phyloP scores from a whole-genome alignment of 148 eudicot genomes.

The Cornus suecica region DNA sequence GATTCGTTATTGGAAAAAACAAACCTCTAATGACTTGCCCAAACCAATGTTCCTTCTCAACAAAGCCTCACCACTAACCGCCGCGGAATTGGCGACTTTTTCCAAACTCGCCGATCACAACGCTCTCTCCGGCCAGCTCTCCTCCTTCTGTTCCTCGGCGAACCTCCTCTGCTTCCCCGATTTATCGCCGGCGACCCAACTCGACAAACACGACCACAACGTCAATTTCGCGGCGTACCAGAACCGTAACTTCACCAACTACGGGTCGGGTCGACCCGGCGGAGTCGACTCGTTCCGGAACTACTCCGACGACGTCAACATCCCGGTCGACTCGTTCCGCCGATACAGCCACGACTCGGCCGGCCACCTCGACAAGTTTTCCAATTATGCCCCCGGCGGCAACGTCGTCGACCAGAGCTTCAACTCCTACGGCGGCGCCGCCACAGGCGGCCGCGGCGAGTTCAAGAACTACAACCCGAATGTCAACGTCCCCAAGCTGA shows the following conservation, averaged over 20 bases:
- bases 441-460: slow-evolving; percentile 44
- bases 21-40: slow-evolving; percentile 46
- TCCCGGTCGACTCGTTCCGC: slow-evolving; percentile 39
- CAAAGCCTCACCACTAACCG: slow-evolving; percentile 41
- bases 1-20: slow-evolving; percentile 55
- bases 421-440: slow-evolving; percentile 46
- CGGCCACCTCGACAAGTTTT: slow-evolving; percentile 46
- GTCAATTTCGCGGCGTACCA: slow-evolving; percentile 28
- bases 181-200: slow-evolving; percentile 9
- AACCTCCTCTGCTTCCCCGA: slow-evolving; percentile 46
- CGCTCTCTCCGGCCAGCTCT: slow-evolving; percentile 33
- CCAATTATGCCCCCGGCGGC: slow-evolving; percentile 27
- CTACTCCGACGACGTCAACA: slow-evolving; percentile 31
- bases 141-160: slow-evolving; percentile 35
- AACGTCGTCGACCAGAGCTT: slow-evolving; percentile 43
- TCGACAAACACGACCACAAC: slow-evolving; percentile 20
- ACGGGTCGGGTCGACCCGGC: slow-evolving; percentile 37
- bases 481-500: slow-evolving; percentile 35
- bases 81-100: slow-evolving; percentile 40
- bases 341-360: slow-evolving; percentile 46
- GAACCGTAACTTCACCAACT: slow-evolving; percentile 44
- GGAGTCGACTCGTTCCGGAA: slow-evolving; percentile 41
- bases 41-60: slow-evolving; percentile 36
- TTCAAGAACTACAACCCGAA: slow-evolving; percentile 32
- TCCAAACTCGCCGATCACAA: slow-evolving; percentile 36